A percentile compares a stretch with the other conserved stretches of the same genome.
These are phyloP conservation scores for Cyberlindnera bimundalis DNA, from an alignment of 805 yeast species.

Conservation along the genomic window DNA sequence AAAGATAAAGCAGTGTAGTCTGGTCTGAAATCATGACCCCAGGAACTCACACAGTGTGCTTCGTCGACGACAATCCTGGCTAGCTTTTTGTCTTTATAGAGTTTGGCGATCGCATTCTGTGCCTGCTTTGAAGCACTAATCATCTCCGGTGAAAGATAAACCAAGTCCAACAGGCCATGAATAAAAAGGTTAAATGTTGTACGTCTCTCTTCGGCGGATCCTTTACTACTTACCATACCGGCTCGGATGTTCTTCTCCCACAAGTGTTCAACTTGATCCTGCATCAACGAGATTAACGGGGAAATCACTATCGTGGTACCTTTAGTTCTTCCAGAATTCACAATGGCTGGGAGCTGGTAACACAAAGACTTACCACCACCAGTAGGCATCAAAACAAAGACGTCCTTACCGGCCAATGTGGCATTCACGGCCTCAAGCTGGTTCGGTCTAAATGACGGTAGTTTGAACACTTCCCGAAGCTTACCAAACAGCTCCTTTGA, in stretches of 20 bases:
- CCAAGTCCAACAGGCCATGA: constrained; percentile 65
- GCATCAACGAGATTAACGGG: constrained; percentile 94
- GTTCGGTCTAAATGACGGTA: constrained; percentile 69
- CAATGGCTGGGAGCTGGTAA: constrained; percentile 90
- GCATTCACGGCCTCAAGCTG: constrained; percentile 86
- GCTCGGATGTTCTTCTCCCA: constrained; percentile 67
- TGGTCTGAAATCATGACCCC: constrained; percentile 99
- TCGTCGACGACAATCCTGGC: constrained; percentile 94
- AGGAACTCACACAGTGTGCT: constrained; percentile 96
- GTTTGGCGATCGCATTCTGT: constrained; percentile 53
- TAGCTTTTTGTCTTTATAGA: constrained; percentile 52
- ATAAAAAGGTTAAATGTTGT: constrained; percentile 59
- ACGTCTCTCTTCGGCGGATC: constrained; percentile 57
- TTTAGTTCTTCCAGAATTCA: constrained; percentile 64
- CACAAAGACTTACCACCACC: constrained; percentile 98
- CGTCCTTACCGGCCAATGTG: constrained; percentile 73
- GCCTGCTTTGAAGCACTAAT: constrained; percentile 70
- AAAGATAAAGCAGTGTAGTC: constrained; percentile 80
- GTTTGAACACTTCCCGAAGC: constrained; percentile 56
- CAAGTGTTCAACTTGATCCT: constrained; percentile 90
- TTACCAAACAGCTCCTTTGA: constrained; percentile 61
- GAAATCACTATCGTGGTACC: constrained; percentile 93
- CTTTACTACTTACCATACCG: constrained; percentile 83
- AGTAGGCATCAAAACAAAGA: constrained; percentile 95
- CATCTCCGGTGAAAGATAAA: constrained; percentile 95